Percentiles rank a stretch among this genome's conserved stretches.
These are phyloP conservation scores for Ogataea kodamae DNA, from an alignment of 805 yeast species.

Conservation along the genomic window DNA sequence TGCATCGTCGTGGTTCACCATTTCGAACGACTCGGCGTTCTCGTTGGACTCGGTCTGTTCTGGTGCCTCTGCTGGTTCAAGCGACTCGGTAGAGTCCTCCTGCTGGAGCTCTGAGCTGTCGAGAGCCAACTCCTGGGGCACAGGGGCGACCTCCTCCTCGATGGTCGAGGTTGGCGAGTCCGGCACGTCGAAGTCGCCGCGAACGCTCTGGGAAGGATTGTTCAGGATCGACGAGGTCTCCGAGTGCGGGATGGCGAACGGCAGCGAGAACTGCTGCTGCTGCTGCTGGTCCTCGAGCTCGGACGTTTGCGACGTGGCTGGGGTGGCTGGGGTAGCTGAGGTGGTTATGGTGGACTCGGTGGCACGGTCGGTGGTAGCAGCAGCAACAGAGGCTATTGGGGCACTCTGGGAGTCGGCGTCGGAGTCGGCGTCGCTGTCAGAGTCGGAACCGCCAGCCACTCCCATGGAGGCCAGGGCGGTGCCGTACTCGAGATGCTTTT, in stretches of 20 bases:
- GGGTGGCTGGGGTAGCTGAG: conserved; percentile 24
- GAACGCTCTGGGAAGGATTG: conserved; percentile 85
- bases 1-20: conserved; percentile 48
- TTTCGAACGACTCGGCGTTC: conserved; percentile 48
- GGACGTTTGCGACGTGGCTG: conserved; percentile 46
- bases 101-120: conserved; percentile 31
- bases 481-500: conserved; percentile 30
- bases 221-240: conserved; percentile 88
- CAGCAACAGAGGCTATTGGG: conserved; percentile 28
- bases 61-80: no score
- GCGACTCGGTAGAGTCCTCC: conserved; percentile 24
- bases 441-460: conserved; percentile 16
- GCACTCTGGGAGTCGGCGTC: conserved; percentile 24
- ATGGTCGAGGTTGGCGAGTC: conserved; percentile 36
- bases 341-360: conserved; percentile 24
- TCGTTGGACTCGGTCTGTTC: conserved; percentile 19
- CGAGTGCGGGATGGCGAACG: conserved; percentile 65
- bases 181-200: conserved; percentile 62
- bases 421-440: conserved; percentile 8
- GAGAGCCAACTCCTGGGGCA: conserved; percentile 25
- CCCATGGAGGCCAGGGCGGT: conserved; percentile 29
- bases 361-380: conserved; percentile 22
- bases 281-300: conserved; percentile 35
- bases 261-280: conserved; percentile 31
- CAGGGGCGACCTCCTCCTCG: conserved; percentile 30